Base-by-base conservation (phyloP, 148 eudicot species). In the Rhododendron vialii region DNA sequence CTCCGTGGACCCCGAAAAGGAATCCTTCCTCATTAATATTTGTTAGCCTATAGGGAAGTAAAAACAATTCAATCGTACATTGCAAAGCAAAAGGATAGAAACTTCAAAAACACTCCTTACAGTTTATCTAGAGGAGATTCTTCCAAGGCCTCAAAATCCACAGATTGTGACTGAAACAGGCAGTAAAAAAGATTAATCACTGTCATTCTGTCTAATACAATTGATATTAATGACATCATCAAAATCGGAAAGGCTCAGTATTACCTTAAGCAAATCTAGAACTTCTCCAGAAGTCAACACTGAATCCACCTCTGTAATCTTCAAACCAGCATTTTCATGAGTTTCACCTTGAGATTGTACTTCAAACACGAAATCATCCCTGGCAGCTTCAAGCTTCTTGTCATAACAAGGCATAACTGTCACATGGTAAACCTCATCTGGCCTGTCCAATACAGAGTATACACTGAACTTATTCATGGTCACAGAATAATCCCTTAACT, bases 341-440 rank as follows among this genome's bases (percentile, higher is more conserved):
- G 88, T 84, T 89, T 89, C 94, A 89, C 86, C 86, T 38, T 87
- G 79, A 88, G 91, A 57, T 82, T 92, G 94, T 88, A 89, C 86
- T 84, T 92, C 92, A 88, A 95, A 94, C 43, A 93, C 88, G 78
- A 98, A 98, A 88, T 95, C 97, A 86, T 98, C 99, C 86, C 99
- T 93, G 36, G 96, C 88, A 88, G 99, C 99, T 91, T 98, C 99
- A 86, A 98, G 98, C 88, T 98, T 98, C 89, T 98, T 98, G 91
- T 98, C 99, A 91, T 95, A 98, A 89, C 99, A 98, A 13, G 99
- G 99, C 99, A 98, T 98, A 88, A 98, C 93, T 80, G 99, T 94
- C 78, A 98, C 99, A 91, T 98, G 99, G 92, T 98, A 95, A 79
- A 98, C 88, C 71, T 95, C 96, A 65, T 96, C 94, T 57, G 98